phyloP scores from a whole-genome alignment of 331 rosid genomes.

The Pyracantha coccinea region DNA sequence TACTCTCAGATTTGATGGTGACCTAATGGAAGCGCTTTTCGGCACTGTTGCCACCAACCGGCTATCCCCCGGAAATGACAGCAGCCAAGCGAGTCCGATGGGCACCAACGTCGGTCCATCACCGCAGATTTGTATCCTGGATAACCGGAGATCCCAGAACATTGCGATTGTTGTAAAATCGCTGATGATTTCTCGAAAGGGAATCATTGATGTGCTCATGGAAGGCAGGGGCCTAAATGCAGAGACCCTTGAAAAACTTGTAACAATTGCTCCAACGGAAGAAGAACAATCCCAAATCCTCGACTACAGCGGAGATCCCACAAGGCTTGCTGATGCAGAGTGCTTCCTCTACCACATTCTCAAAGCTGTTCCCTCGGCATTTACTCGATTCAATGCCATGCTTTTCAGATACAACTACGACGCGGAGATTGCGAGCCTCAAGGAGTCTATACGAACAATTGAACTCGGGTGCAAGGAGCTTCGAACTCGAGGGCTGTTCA shows the following conservation, averaged over 20 bases:
- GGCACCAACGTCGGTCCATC: conserved; percentile 19
- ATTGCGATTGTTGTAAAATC: conserved; percentile 76
- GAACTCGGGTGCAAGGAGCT: conserved; percentile 77
- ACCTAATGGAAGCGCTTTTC: conserved; percentile 93
- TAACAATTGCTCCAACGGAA: conserved; percentile 55
- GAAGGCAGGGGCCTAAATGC: conserved; percentile 71
- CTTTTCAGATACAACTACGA: conserved; percentile 59
- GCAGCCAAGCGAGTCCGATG: conserved; percentile 16
- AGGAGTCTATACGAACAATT: conserved; percentile 51
- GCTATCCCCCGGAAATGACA: conserved; percentile 31
- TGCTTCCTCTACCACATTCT: conserved; percentile 61
- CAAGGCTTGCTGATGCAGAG: conserved; percentile 72
- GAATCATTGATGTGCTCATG: conserved; percentile 48
- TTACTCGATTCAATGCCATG: conserved; percentile 65
- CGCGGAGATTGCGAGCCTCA: conserved; percentile 45
- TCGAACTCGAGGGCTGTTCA: conserved; percentile 55
- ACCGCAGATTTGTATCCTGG: conserved; percentile 44
- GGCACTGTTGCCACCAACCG: conserved; percentile 52
- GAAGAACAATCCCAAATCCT: conserved; percentile 71
- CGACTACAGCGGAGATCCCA: conserved; percentile 48
- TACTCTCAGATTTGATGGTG: conserved; percentile 63
- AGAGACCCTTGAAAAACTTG: conserved; percentile 75
- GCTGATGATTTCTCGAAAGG: conserved; percentile 45
- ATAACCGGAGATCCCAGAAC: conserved; percentile 74
- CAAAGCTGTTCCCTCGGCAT: conserved; percentile 80